Conservation (phyloP, 441 rosid species). For the Theobroma grandiflorum region DNA sequence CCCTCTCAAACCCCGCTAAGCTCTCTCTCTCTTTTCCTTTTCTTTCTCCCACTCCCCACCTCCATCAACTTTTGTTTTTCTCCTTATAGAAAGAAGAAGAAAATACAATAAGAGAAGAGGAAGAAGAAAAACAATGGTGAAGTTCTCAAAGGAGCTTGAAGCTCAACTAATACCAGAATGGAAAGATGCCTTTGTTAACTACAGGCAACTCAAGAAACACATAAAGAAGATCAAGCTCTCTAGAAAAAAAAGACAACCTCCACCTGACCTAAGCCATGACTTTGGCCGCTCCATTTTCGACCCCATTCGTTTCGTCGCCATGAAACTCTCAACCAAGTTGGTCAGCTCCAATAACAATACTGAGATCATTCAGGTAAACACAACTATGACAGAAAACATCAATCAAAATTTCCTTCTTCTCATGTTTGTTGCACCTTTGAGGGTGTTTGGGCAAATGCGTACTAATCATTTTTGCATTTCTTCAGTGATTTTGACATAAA, state of each 20-base stretch:
- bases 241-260: slow-evolving; percentile 46
- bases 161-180: slow-evolving; percentile 98
- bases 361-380: slow-evolving; percentile 70
- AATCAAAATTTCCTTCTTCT: background rate
- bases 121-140: slow-evolving; percentile 68
- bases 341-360: slow-evolving; percentile 30
- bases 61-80: slow-evolving; percentile 16
- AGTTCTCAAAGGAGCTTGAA: slow-evolving; percentile 94
- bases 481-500: slow-evolving; percentile 6
- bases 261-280: slow-evolving; percentile 36
- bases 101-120: slow-evolving; percentile 3
- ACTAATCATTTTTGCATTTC: background rate
- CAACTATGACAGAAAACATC: background rate
- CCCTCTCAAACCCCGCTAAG: slow-evolving; percentile 33
- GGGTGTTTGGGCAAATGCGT: background rate
- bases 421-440: background rate
- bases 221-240: slow-evolving; percentile 77
- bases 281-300: slow-evolving; percentile 63
- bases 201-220: slow-evolving; percentile 89
- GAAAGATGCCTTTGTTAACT: slow-evolving; percentile 95
- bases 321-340: slow-evolving; percentile 36
- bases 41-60: background rate
- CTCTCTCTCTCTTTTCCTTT: slow-evolving; percentile 22
- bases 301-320: slow-evolving; percentile 52
- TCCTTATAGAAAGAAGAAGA: background rate